Base-by-base conservation (phyloP, 345 rosid species). In the Clarkia xantiana region DNA sequence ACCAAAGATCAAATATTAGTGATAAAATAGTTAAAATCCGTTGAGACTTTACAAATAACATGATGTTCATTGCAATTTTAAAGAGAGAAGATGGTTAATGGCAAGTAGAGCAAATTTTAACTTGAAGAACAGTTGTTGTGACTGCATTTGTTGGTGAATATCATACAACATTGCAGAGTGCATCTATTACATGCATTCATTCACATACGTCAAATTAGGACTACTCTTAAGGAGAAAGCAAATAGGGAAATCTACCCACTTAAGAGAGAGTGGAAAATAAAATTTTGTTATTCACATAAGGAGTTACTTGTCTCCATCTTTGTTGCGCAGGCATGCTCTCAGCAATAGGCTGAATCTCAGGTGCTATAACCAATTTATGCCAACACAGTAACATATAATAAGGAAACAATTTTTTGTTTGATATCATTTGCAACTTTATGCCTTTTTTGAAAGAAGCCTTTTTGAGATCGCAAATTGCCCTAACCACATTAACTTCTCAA, bases 301-400 rank as follows among this genome's bases (percentile, higher is more conserved):
- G 41, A 54, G 56, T 61, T 68, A 90, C 97, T 94, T 90, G 97
- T 83, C 91, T 76, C 97, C 97, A 90, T 68, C 97, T 95, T 71
- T 90, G 97, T 12, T 79, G 97, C 25, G 97, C 97, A 38, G 97
- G 86, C 51, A 91, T 86, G 75, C 97, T 82, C 76, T 82, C 97
- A 0, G 91, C 86, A 43, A 75, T 72, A 18, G 81, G 95, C 65
- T 82, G 94, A 53, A 77, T 83, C 61, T 90, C 97, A 4, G 97
- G 97, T 16, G 91, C 74, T 42, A 81, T 88, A 47, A 90, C 77
- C 65, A 90, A 63, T 62, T 86, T 90, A 67, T 82, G 94, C 97
- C 97, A 90, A 40, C 86, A 67, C 49, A 90, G 65, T 14, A 94
- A 90, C 62, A 90, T n/a, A n/a, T n/a, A n/a, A n/a, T n/a, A n/a